Evolutionary conservation across 495 filamentous ascomycete species (phyloP), one percentile per base, ranked within the genome.

Genomic region (Pseudoneurospora amorphoporcata): DNA sequence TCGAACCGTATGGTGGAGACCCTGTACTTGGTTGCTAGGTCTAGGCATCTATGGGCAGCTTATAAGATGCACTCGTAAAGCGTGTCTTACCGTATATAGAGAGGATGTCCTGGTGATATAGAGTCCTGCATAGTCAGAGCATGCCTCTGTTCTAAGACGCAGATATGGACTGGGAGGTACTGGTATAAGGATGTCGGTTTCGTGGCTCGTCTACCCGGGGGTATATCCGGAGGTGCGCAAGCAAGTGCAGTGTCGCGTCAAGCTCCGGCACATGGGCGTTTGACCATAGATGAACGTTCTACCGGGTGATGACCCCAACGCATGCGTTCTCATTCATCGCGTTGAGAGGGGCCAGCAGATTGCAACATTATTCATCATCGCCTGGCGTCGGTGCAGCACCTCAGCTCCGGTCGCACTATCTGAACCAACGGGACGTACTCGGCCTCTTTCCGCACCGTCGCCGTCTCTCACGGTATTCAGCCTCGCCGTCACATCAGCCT

Each of bases 81-180:
- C 79, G 71, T 76, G 76, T 76, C 68, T 72, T 76, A 76, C 74
- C 76, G 76, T 81, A 80, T 81, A 78, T 80, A 81, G 78, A 78
- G 72, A 73, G 77, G 39, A 70, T 65, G 71, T 61, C 65, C 74
- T 75, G 75, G 71, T 75, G 73, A 78, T 72, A 69, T 72, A 75
- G 72, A 76, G 74, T 74, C 69, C 70, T 71, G 76, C 75, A 69
- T 73, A 65, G 53, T 37, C 53, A 65, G 53, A 37, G 29, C 29
- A 65, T 65, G 53, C 53, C 53, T 65, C 53, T 65, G 53, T 29
- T 35, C 53, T 65, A 16, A 1, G 53, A 65, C 29, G 53, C 53
- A 65, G 29, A 65, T 65, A 35, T 35, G 53, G 53, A 35, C 53
- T 35, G 53, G 53, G 53, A 65, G 53, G 29, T 65, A 65, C 61